Conservation (phyloP, 495 filamentous ascomycete species). For the Neurospora pannonica region DNA sequence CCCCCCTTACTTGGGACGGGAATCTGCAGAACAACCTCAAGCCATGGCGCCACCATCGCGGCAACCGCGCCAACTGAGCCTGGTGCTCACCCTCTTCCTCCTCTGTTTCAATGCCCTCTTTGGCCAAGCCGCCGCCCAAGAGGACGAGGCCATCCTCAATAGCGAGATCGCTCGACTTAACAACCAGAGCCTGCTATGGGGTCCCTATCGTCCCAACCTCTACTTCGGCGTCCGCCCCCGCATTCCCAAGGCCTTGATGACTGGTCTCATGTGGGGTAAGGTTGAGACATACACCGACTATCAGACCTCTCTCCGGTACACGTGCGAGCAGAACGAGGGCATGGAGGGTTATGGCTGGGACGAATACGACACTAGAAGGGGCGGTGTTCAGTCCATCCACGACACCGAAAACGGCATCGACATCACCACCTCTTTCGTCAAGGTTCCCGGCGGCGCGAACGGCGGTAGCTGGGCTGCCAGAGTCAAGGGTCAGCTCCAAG, state of each 20-base stretch:
- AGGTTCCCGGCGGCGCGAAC: slow-evolving; percentile 77
- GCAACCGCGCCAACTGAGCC: slow-evolving; percentile 12
- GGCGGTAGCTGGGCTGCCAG: slow-evolving; percentile 89
- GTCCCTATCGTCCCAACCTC: slow-evolving; percentile 87
- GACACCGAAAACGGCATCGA: slow-evolving; percentile 82
- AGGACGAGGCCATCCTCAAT: slow-evolving; percentile 34
- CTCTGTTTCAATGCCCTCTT: slow-evolving; percentile 7
- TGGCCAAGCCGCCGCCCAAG: neutral
- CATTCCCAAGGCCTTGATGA: slow-evolving; percentile 73
- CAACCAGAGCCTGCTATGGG: slow-evolving; percentile 89
- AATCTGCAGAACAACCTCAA: neutral
- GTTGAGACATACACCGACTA: slow-evolving; percentile 71
- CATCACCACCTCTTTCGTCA: slow-evolving; percentile 86
- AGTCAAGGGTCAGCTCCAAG: slow-evolving; percentile 71
- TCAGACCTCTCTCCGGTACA: slow-evolving; percentile 78
- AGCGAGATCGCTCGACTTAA: slow-evolving; percentile 49
- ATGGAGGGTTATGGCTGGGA: slow-evolving; percentile 98
- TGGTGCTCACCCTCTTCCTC: slow-evolving; percentile 5
- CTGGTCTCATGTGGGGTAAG: slow-evolving; percentile 82
- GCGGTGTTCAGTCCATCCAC: slow-evolving; percentile 81
- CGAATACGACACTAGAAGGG: slow-evolving; percentile 78
- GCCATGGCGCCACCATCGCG: slow-evolving; percentile 8
- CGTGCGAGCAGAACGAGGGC: slow-evolving; percentile 89
- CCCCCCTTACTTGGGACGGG: neutral
- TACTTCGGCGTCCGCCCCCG: slow-evolving; percentile 92